These are phyloP conservation scores for Komagataella phaffii DNA, from an alignment of 805 yeast species.

Conservation along the genomic window DNA sequence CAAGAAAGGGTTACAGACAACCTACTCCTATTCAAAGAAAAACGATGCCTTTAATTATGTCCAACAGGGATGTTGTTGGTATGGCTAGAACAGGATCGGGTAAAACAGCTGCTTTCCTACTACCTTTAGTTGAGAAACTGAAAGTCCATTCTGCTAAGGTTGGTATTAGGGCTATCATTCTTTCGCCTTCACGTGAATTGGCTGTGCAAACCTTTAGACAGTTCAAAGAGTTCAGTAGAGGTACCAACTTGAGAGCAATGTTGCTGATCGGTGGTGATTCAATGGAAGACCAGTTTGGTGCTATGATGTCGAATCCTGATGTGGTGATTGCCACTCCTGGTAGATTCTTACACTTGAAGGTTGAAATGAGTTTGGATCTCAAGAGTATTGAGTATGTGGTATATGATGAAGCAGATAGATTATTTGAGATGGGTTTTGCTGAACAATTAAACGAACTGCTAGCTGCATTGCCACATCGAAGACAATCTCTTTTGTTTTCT, in stretches of 20 bases:
- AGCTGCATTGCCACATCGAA: conserved; percentile 64
- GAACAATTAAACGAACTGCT: conserved; percentile 86
- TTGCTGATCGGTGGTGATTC: conserved; percentile 96
- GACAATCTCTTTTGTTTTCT: conserved; percentile 85
- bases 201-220: conserved; percentile 88
- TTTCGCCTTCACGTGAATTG: conserved; percentile 93
- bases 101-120: conserved; percentile 91
- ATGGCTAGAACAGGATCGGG: conserved; percentile 99
- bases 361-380: conserved; percentile 86
- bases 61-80: conserved; percentile 89
- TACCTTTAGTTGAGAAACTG: conserved; percentile 81
- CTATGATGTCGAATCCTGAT: conserved; percentile 92
- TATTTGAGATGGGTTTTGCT: conserved; percentile 92
- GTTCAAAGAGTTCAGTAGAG: conserved; percentile 75
- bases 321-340: conserved; percentile 96
- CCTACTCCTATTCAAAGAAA: conserved; percentile 98
- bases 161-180: conserved; percentile 78
- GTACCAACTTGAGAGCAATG: conserved; percentile 70
- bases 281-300: conserved; percentile 88
- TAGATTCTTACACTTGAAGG: conserved; percentile 86
- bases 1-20: conserved; percentile 77
- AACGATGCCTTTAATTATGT: conserved; percentile 81
- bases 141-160: conserved; percentile 75
- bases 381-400: conserved; percentile 79
- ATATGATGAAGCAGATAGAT: conserved; percentile 94